Conservation (phyloP, 208 protist species). For the Leishmania aethiopica region DNA sequence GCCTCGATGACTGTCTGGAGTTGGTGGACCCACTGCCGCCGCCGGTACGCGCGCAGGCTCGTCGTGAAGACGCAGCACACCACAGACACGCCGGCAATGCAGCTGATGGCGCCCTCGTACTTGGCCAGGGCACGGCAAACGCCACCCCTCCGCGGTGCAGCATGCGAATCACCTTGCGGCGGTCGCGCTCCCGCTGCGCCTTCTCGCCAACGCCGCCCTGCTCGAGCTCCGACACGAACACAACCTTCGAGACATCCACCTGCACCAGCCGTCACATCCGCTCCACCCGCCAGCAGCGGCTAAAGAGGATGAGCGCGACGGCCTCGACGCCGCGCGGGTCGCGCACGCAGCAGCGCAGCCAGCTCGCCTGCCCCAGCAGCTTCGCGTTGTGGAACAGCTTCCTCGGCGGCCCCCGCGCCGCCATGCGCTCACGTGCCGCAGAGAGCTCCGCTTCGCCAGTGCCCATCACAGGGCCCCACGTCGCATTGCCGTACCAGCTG, state of each 20-base stretch:
- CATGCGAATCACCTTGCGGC: conserved; percentile 47
- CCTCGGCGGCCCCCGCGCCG: conserved; percentile 47
- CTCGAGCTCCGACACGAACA: too few relatives aligned
- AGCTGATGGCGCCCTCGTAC: conserved; percentile 76
- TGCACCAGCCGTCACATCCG: background rate
- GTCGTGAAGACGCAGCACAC: conserved; percentile 64
- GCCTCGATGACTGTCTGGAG: conserved; percentile 44
- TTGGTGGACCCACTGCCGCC: conserved; percentile 54
- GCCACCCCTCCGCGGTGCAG: conserved; percentile 56
- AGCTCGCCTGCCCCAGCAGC: conserved; percentile 65
- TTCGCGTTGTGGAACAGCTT: conserved; percentile 62
- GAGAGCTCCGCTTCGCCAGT: too few relatives aligned
- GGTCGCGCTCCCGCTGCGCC: conserved; percentile 61
- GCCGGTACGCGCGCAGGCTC: conserved; percentile 52
- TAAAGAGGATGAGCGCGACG: too few relatives aligned
- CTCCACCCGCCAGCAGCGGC: background rate
- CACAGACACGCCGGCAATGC: conserved; percentile 48
- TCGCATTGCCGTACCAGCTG: conserved; percentile 77
- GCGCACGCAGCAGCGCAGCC: conserved; percentile 52
- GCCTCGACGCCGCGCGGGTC: too few relatives aligned
- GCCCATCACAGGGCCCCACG: conserved; percentile 55
- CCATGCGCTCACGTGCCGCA: conserved; percentile 17
- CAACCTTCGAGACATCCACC: background rate
- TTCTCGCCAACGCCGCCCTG: too few relatives aligned
- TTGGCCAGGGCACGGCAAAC: conserved; percentile 60